A percentile compares a stretch with the other conserved stretches of the same genome.
These are phyloP conservation scores for Fistulina hepatica DNA, from an alignment of 1,284 basidiomycete species.

Conservation along the genomic window DNA sequence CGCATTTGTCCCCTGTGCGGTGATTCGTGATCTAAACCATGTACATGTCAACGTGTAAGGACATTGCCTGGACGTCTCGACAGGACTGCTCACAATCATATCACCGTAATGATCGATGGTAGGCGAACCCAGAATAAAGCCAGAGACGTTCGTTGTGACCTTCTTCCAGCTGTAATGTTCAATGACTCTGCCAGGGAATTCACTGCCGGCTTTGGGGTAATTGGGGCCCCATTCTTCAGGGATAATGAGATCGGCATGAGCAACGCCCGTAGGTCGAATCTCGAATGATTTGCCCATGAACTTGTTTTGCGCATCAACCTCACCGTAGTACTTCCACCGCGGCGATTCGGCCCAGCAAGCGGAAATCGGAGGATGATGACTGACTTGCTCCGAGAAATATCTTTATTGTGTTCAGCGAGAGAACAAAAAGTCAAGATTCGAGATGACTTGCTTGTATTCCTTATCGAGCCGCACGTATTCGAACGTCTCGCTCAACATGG, in stretches of 20 bases:
- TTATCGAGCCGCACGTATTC: constrained; percentile 87
- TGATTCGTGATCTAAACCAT: constrained; percentile 72
- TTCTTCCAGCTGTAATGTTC: constrained; percentile 95
- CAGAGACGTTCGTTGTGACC: constrained; percentile 87
- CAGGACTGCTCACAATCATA: constrained; percentile 59
- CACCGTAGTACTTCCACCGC: constrained; percentile 86
- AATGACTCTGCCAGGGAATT: constrained; percentile 41
- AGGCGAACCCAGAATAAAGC: constrained; percentile 88
- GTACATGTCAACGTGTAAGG: constrained; percentile 9
- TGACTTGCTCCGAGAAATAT: constrained; percentile 92
- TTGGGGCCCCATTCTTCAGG: constrained; percentile 51
- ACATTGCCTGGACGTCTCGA: too few species aligned
- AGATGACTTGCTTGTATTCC: too few species aligned
- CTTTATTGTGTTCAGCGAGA: too few species aligned
- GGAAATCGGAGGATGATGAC: constrained; percentile 95
- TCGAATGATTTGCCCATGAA: constrained; percentile 97
- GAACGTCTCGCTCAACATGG: constrained; percentile 87
- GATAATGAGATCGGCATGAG: constrained; percentile 79
- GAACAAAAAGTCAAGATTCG: too few species aligned
- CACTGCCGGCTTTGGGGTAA: constrained; percentile 44
- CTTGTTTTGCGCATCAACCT: constrained; percentile 89
- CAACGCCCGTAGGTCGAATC: constrained; percentile 90
- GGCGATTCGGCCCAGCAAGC: constrained; percentile 93
- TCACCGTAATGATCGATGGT: constrained; percentile 98
- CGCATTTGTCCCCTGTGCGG: constrained; percentile 82